Base-by-base conservation (phyloP, 495 filamentous ascomycete genomes). In the Recurvomyces mirabilis region DNA sequence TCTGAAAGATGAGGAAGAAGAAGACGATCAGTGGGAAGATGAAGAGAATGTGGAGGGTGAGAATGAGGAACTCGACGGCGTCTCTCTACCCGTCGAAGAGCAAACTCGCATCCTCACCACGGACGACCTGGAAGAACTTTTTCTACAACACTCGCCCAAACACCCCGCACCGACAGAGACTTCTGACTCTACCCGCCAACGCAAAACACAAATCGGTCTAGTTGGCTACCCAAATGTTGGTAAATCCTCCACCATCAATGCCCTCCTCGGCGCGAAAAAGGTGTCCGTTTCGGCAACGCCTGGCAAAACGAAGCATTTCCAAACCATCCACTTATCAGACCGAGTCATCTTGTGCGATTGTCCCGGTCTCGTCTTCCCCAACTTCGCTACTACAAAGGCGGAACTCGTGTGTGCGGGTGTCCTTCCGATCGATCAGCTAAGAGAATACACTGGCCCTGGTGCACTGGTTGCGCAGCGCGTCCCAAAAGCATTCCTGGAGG, bases 151-250 rank as follows among this genome's bases (percentile, higher is more conserved):
- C 32, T 62, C 72, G 17, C 56, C 65, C 1, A 62, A 67, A 31
- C 55, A 60, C 5, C 11, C 31, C 7, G 39, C 40, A 3, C 28
- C 28, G 10, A 33, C 40, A 25, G 19, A 25, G 10, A 23, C 20
- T 32, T n/a, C 19, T 37, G 44, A 52, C 15, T 52, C 54, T 13
- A n/a, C 23, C 23, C 29, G 41, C 19, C 56, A 65, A 13, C 72
- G 73, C 49, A 95, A 89, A 60, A 80, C 85, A 14, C 74, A 80
- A 46, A 91, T 99, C 55, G 93, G 93, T 51, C 72, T 99, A 12
- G 91, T 99, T 40, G 93, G 93, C 23, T 99, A 99, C 67, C 93
- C 93, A 49, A 99, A 99, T 65, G 93, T 96, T 52, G 93, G 93
- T 57, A 99, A 99, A 64, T 96, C 93, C 5, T 94, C 86, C 30